These are phyloP conservation scores for Suillus discolor DNA, from an alignment of 768 basidiomycete genomes.

Conservation along the genomic window DNA sequence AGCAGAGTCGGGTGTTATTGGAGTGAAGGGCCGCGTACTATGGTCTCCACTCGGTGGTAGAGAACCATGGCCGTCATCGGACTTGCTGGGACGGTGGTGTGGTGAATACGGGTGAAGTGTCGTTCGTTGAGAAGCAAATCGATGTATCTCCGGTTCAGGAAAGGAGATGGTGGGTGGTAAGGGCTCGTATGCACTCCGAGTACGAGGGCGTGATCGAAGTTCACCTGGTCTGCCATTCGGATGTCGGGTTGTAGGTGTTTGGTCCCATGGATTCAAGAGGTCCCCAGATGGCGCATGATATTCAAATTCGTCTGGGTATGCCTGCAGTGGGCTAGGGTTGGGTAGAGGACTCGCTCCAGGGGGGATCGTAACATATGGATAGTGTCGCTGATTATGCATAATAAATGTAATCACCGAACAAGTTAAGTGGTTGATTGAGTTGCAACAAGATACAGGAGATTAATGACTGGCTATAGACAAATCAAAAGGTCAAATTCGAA, in stretches of 20 bases:
- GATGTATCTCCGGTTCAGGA: slow-evolving; percentile 55
- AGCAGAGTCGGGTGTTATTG: slow-evolving; percentile 32
- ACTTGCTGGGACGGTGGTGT: slow-evolving; percentile 42
- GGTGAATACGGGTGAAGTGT: slow-evolving; percentile 27
- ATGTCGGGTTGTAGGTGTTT: slow-evolving; percentile 26
- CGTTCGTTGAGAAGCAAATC: slow-evolving; percentile 43
- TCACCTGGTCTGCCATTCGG: slow-evolving; percentile 22
- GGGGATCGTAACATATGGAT: slow-evolving; percentile 43
- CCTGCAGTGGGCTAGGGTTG: slow-evolving; percentile 30
- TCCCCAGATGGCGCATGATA: slow-evolving; percentile 21
- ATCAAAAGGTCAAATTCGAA: background rate
- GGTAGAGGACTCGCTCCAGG: slow-evolving; percentile 34
- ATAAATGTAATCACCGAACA: background rate
- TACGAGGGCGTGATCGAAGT: slow-evolving; percentile 34
- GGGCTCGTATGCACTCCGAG: slow-evolving; percentile 40
- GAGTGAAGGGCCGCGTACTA: slow-evolving; percentile 30
- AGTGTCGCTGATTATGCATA: slow-evolving; percentile 32
- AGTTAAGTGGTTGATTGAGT: background rate
- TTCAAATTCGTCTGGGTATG: slow-evolving; percentile 36
- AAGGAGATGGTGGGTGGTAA: slow-evolving; percentile 38
- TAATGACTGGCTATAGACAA: background rate
- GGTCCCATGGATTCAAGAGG: slow-evolving; percentile 38
- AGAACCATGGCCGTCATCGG: slow-evolving; percentile 33
- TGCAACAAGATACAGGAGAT: background rate
- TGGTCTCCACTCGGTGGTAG: slow-evolving; percentile 17